Conservation (phyloP, 352 stramenopile species). For the Phytophthora citrophthora region DNA sequence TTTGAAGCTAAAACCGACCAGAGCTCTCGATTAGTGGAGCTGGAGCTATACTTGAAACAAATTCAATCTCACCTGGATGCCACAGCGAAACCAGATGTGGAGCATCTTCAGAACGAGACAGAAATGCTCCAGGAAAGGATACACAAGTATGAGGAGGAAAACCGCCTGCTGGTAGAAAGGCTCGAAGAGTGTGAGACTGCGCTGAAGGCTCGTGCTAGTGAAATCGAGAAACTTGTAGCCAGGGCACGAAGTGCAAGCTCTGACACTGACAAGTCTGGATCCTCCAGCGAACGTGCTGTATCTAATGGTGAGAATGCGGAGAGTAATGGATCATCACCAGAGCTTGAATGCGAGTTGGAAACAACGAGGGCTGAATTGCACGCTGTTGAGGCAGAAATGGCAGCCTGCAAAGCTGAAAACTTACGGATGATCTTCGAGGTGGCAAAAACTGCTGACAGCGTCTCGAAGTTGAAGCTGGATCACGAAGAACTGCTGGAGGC, state of each 20-base stretch:
- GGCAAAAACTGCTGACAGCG: conserved; percentile 67
- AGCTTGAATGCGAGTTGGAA: conserved; percentile 36
- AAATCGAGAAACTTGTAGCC: conserved; percentile 28
- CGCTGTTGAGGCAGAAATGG: conserved; percentile 54
- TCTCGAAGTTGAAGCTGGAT: conserved; percentile 67
- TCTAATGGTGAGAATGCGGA: conserved; percentile 21
- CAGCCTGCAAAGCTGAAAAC: conserved; percentile 73
- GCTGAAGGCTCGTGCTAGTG: conserved; percentile 26
- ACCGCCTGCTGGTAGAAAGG: conserved; percentile 24
- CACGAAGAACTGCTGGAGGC: conserved; percentile 48
- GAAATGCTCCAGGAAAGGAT: conserved; percentile 28
- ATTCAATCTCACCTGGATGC: conserved; percentile 26
- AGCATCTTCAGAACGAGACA: conserved; percentile 19
- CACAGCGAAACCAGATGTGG: conserved; percentile 9
- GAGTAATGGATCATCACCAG: conserved; percentile 20
- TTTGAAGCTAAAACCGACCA: background rate
- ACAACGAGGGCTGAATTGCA: conserved; percentile 41
- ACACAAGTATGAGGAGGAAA: conserved; percentile 31
- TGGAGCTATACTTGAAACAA: conserved; percentile 26
- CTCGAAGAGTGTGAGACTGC: conserved; percentile 38
- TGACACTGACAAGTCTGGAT: conserved; percentile 17
- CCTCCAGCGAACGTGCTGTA: conserved; percentile 17
- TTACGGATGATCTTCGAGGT: conserved; percentile 80
- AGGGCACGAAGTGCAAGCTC: conserved; percentile 9
- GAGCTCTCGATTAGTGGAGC: conserved; percentile 9